Conservation (phyloP, 176 grass and related monocot species). For the Triticum turgidum region DNA sequence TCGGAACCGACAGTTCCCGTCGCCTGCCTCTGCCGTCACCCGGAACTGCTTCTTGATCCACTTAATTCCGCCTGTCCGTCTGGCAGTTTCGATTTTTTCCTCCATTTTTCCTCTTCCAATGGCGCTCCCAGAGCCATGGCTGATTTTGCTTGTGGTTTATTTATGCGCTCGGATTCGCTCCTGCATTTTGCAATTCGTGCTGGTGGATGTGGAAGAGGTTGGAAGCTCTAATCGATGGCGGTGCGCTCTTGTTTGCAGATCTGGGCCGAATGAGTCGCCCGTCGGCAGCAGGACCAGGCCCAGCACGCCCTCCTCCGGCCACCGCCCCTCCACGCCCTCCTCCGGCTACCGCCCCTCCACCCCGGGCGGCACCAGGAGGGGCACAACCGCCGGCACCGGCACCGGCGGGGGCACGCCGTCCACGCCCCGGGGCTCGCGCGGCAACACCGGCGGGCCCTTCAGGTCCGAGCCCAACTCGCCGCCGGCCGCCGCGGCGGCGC, state of each 20-base stretch:
- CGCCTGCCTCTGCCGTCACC: not conserved
- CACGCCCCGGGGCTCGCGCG: conserved; percentile 51
- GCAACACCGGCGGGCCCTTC: conserved; percentile 44
- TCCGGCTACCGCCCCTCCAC: conserved; percentile 50
- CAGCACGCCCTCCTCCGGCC: conserved; percentile 55
- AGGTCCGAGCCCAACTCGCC: conserved; percentile 71
- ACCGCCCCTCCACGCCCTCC: conserved; percentile 45
- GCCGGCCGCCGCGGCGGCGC: conserved; percentile 37
- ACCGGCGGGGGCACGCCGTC: conserved; percentile 36
- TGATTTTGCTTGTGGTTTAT: not conserved
- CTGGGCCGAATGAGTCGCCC: conserved; percentile 80
- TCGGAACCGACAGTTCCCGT: not conserved
- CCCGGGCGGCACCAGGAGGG: conserved; percentile 38
- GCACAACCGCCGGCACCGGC: not conserved
- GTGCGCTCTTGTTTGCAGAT: conserved; percentile 51
- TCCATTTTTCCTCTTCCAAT: not conserved
- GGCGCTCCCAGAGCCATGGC: not conserved
- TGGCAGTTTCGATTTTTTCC: not conserved
- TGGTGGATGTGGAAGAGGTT: not conserved
- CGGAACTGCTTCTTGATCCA: conserved; percentile 1
- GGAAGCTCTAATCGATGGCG: not conserved
- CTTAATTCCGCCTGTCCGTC: not conserved
- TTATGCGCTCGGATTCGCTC: no score
- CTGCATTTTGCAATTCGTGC: not conserved
- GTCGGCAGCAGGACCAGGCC: conserved; percentile 65